Conservation (phyloP, 148 eudicot species). For the Fagopyrum esculentum region DNA sequence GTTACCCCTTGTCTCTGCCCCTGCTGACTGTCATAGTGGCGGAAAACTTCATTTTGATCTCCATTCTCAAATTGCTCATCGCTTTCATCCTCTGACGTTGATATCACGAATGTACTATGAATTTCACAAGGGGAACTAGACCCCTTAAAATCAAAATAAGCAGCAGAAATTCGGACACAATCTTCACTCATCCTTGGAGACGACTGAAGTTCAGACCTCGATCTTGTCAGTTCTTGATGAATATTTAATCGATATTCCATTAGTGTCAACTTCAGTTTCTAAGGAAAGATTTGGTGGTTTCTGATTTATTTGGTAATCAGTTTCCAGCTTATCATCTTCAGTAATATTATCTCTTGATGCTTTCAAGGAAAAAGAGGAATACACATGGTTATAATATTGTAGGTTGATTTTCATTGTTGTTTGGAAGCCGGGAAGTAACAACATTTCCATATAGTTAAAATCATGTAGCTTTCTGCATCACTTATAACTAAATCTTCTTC, state of each 20-base stretch:
- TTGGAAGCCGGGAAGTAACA: neutral
- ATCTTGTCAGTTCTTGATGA: neutral
- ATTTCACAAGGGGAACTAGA: neutral
- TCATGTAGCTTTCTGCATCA: neutral
- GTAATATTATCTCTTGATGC: neutral
- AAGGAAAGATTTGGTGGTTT: neutral
- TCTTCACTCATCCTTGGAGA: neutral
- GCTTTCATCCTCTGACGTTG: slow-evolving; percentile 14
- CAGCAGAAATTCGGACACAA: neutral
- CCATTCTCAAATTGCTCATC: slow-evolving; percentile 11
- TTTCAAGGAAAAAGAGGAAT: neutral
- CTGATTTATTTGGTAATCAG: neutral
- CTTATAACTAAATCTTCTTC: neutral
- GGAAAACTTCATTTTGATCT: neutral
- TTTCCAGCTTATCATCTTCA: neutral
- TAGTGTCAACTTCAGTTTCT: neutral
- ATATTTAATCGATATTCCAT: neutral
- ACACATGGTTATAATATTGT: neutral
- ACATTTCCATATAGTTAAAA: neutral
- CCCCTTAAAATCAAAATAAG: neutral
- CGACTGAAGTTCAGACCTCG: neutral
- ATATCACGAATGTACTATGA: neutral
- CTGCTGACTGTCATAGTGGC: slow-evolving; percentile 9
- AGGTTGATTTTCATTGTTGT: neutral
- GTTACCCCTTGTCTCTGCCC: too few relatives aligned